Base-by-base conservation (phyloP, 2,329 filamentous ascomycete species). In the Torrubiellomyces zombiae region DNA sequence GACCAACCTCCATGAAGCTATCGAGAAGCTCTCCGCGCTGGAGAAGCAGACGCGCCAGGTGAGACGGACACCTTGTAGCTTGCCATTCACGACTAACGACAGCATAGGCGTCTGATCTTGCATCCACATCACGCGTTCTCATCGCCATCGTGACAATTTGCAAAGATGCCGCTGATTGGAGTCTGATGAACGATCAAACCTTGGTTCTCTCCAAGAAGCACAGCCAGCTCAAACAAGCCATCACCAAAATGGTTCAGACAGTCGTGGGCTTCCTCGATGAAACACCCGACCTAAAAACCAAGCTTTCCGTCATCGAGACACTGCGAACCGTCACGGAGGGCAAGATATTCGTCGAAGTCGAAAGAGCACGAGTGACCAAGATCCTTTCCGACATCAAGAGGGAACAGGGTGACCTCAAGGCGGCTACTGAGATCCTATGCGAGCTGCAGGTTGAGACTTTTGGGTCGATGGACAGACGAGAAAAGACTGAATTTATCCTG, bases 271-370 rank as follows among this genome's bases (percentile, higher is more conserved):
- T 95, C 53, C 58, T 98, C 44, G 78, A 92, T 45, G 71, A 78
- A 23, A 83, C 83, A 13, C 83, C 89, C 17, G 77, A 71, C 43
- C 46, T 81, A 32, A 83, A 94, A 39, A 83, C 73, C 18, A 98
- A 95, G 60, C 63, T 98, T 29, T 77, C 80, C 13, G 73, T 93
- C 31, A 98, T 98, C 44, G 86, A 98, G 56, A 91, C 86, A 2
- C 55, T 98, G 43, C 73, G 89, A 40, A 95, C 86, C 20, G 86
- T 98, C 24, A 98, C 89, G 7, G 89, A 98, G 56, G 89, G 89
- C 56, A 98, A 98, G 77, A 98, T 98, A 50, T 98, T 98, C 44
- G 86, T 98, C 42, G 89, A 98, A 61, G 89, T 98, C 26, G 89
- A 98, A 64, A 75, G 89, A 38, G 89, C 89, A 36, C 79, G 89